These are phyloP conservation scores for Xerocomus alliaceus DNA, from an alignment of 1,284 basidiomycete species.

Conservation along the genomic window DNA sequence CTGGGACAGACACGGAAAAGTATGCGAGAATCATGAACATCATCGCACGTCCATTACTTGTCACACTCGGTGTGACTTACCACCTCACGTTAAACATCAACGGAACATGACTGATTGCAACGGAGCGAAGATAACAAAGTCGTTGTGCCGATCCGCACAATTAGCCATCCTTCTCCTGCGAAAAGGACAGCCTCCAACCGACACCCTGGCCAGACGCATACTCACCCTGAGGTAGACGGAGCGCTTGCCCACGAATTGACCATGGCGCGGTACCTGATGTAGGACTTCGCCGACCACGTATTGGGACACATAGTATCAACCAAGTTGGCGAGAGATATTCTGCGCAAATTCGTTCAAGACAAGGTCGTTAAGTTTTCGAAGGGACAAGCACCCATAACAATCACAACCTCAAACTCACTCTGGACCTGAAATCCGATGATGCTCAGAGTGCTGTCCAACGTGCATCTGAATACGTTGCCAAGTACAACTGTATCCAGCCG, in stretches of 20 bases:
- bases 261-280: not conserved
- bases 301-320: slow-evolving; percentile 17
- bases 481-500: not conserved
- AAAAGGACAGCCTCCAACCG: slow-evolving; percentile 7
- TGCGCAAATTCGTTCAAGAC: not conserved
- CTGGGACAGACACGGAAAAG: not conserved
- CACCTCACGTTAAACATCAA: not conserved
- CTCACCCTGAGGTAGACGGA: not conserved
- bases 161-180: slow-evolving; percentile 1
- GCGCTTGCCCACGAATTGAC: slow-evolving; percentile 15
- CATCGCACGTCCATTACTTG: slow-evolving; percentile 2
- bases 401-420: not conserved
- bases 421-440: not conserved
- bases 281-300: slow-evolving; percentile 18
- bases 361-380: slow-evolving; percentile 5
- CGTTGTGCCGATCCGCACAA: not conserved
- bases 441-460: not conserved
- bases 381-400: not conserved
- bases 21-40: not conserved
- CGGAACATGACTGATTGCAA: slow-evolving; percentile 12
- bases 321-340: slow-evolving; percentile 4
- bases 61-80: not conserved
- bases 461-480: not conserved
- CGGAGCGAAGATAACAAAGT: not conserved
- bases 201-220: slow-evolving; percentile 9